Conservation (phyloP, 805 yeast species). For the Pichia sporocuriosa region DNA sequence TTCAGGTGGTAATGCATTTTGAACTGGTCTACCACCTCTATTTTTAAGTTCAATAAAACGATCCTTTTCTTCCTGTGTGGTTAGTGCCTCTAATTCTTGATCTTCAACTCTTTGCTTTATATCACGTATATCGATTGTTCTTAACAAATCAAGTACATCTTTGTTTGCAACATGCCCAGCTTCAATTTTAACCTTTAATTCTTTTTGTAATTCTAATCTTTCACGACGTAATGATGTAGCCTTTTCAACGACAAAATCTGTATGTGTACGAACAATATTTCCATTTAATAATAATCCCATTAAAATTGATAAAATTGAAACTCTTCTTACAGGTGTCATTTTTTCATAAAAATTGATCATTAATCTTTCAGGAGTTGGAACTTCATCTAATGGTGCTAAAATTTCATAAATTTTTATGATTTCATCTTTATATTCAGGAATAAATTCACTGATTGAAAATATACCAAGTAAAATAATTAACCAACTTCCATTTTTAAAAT, state of each 20-base stretch:
- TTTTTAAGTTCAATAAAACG: conserved; percentile 13
- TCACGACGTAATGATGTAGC: conserved; percentile 57
- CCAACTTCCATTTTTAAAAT: conserved; percentile 83
- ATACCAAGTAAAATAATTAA: conserved; percentile 70
- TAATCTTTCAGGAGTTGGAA: conserved; percentile 45
- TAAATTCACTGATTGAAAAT: conserved; percentile 51
- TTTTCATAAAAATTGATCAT: conserved; percentile 47
- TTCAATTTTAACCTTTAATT: conserved; percentile 48
- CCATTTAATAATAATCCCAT: conserved; percentile 58
- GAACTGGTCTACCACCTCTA: conserved; percentile 24
- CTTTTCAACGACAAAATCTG: conserved; percentile 65
- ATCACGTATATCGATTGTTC: conserved; percentile 20
- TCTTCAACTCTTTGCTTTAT: conserved; percentile 19
- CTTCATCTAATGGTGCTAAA: conserved; percentile 49
- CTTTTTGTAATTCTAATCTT: conserved; percentile 58
- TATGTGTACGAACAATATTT: conserved; percentile 48
- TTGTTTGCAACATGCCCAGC: conserved; percentile 41
- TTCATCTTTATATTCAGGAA: conserved; percentile 44
- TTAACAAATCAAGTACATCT: conserved; percentile 30
- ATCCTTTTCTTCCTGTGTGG: conserved; percentile 13
- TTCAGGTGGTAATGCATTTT: conserved; percentile 23
- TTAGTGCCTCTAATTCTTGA: conserved; percentile 18
- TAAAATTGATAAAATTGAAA: conserved; percentile 43
- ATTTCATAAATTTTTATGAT: conserved; percentile 44
- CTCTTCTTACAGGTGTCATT: conserved; percentile 46